Conservation (phyloP, 805 yeast genomes). For the Yarrowia sp. region DNA sequence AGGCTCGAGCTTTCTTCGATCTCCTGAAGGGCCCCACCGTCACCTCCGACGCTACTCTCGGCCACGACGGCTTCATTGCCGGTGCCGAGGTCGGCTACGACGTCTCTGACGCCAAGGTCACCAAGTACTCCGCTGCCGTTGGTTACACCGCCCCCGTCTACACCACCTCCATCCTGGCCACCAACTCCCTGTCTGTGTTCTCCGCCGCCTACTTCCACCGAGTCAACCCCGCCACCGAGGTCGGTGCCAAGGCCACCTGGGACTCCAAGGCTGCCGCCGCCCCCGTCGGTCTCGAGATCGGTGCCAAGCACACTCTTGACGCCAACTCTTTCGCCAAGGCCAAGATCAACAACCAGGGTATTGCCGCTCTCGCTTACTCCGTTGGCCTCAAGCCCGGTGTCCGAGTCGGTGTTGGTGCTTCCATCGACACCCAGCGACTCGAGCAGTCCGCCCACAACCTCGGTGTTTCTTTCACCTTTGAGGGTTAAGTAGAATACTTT, state of each 20-base stretch:
- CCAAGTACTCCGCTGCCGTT: slow-evolving; percentile 90
- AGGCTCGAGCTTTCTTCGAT: slow-evolving; percentile 94
- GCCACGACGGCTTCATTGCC: slow-evolving; percentile 95
- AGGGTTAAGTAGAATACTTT: slow-evolving; percentile 63
- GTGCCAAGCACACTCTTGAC: slow-evolving; percentile 93
- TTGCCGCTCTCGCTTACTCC: slow-evolving; percentile 91
- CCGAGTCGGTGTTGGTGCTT: slow-evolving; percentile 94
- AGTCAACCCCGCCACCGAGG: slow-evolving; percentile 89
- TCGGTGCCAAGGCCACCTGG: slow-evolving; percentile 97
- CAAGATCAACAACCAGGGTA: slow-evolving; percentile 94
- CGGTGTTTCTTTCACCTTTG: slow-evolving; percentile 91
- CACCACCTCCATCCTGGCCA: slow-evolving; percentile 83
- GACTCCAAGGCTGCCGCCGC: slow-evolving; percentile 79
- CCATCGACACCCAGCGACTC: slow-evolving; percentile 93
- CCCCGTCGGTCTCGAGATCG: slow-evolving; percentile 90
- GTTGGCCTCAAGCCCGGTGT: slow-evolving; percentile 96
- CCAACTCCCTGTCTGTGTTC: slow-evolving; percentile 85
- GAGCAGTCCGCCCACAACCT: slow-evolving; percentile 98
- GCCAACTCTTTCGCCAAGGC: slow-evolving; percentile 90
- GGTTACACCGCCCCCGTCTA: slow-evolving; percentile 91
- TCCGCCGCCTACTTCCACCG: slow-evolving; percentile 97
- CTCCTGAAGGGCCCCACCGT: slow-evolving; percentile 94
- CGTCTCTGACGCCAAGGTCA: slow-evolving; percentile 87
- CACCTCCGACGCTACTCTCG: slow-evolving; percentile 92
- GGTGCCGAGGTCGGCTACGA: slow-evolving; percentile 98